phyloP scores from a whole-genome alignment of 345 rosid species.

The Eucalyptus erythrocorys region DNA sequence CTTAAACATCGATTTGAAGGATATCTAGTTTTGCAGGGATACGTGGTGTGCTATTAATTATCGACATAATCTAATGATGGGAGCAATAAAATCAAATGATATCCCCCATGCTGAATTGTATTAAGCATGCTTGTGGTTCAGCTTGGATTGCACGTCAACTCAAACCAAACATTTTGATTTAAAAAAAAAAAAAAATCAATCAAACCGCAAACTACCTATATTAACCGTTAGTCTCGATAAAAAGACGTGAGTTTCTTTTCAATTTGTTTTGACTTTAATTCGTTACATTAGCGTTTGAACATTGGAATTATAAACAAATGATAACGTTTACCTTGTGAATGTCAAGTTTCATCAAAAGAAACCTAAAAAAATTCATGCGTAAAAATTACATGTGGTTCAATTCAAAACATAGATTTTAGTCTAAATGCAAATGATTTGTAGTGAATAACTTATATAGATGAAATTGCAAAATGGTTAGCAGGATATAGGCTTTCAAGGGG shows the following conservation, averaged over 20 bases:
- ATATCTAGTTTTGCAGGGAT: background rate
- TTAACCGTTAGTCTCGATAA: background rate
- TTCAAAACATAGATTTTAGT: background rate
- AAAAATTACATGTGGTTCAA: background rate
- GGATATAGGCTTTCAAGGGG: background rate
- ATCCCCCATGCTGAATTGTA: background rate
- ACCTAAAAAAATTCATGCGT: background rate
- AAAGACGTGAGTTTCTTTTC: background rate
- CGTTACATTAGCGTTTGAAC: background rate
- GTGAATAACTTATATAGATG: background rate
- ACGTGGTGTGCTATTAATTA: background rate
- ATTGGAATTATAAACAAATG: too few relatives aligned
- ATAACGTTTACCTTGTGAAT: background rate
- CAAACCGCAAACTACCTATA: background rate
- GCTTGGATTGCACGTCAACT: background rate
- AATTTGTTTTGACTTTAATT: too few relatives aligned
- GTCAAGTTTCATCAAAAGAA: background rate
- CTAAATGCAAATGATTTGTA: background rate
- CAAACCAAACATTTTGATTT: background rate
- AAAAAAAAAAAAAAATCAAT: background rate
- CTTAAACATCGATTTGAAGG: background rate
- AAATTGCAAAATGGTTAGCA: background rate
- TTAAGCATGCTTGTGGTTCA: background rate
- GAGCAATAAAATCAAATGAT: background rate
- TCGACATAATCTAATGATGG: background rate